Evolutionary conservation across 2,329 filamentous ascomycete genomes (phyloP).

Genomic region (Coniochaeta pulveracea): DNA sequence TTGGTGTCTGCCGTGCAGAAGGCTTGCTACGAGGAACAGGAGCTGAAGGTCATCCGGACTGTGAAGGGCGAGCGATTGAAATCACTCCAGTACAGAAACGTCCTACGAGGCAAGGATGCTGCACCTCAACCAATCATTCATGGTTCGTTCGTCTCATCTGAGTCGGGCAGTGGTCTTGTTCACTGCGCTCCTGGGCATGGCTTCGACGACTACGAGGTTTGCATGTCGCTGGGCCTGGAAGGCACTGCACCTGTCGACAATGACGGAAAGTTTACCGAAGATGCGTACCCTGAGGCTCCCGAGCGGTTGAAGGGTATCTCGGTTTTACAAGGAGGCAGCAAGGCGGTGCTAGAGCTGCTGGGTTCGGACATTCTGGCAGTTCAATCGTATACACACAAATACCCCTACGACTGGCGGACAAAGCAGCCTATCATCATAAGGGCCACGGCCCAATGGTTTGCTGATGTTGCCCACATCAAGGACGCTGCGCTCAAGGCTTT

Average conservation of each 20-base stretch:
- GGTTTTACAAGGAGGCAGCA: slow-evolving; percentile 60
- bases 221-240: slow-evolving; percentile 56
- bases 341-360: slow-evolving; percentile 59
- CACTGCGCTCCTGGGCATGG: slow-evolving; percentile 92
- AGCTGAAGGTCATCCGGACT: slow-evolving; percentile 34
- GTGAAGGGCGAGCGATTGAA: slow-evolving; percentile 56
- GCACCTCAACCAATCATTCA: slow-evolving; percentile 60
- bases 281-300: slow-evolving; percentile 64
- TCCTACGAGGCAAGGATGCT: slow-evolving; percentile 49
- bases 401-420: slow-evolving; percentile 95
- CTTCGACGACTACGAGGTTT: slow-evolving; percentile 89
- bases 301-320: slow-evolving; percentile 54
- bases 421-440: slow-evolving; percentile 85
- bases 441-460: slow-evolving; percentile 96
- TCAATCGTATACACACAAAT: slow-evolving; percentile 76
- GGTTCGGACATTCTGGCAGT: slow-evolving; percentile 52
- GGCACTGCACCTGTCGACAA: slow-evolving; percentile 78
- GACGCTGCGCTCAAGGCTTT: slow-evolving; percentile 59
- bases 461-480: slow-evolving; percentile 79
- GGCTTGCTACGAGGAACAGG: slow-evolving; percentile 34
- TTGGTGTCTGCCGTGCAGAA: slow-evolving; percentile 50
- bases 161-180: slow-evolving; percentile 91
- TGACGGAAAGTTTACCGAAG: slow-evolving; percentile 66
- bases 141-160: slow-evolving; percentile 78
- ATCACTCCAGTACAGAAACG: slow-evolving; percentile 57